Base-by-base conservation (phyloP, 2,329 filamentous ascomycete genomes). In the Rhynchosporium graminicola region DNA sequence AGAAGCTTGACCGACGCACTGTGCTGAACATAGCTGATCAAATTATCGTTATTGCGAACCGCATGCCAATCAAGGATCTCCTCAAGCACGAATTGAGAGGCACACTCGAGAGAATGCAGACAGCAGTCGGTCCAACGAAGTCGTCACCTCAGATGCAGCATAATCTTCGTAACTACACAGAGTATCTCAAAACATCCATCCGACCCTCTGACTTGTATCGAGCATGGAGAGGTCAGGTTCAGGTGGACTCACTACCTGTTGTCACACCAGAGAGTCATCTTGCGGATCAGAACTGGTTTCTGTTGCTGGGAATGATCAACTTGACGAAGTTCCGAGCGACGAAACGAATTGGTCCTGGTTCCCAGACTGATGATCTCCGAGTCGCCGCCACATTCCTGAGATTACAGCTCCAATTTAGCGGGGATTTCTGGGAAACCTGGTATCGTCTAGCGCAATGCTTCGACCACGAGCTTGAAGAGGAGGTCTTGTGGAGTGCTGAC, bases 101-200 rank as follows among this genome's bases (percentile, higher is more conserved):
- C 15, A 92, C 92, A 0, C 95, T 99, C 63, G 95, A 99, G 63
- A 92, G 93, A 69, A 91, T 99, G 77, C 93, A 98, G 74, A 87
- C 91, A 68, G 88, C 91, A 4, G 88, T 98, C 59, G 92, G 91
- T 1, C 84, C 85, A 59, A 85, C 89, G 33, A 97, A 93, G 74
- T 85, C 88, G 12, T 89, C 88, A 1, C 85, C 91, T 4, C 87
- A 92, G 65, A 88, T 96, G 76, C 83, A 88, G n/a, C 89, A 95
- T 74, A 99, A 99, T 75, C 83, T 91, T 61, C 88, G 92, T 59
- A 87, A 96, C 66, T 88, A 95, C 61, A 89, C 87, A 3, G 84
- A 90, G 33, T 95, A 90, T 71, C 80, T 98, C 56, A 94, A 91
- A 73, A 89, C 88, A 31, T 88, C 92, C 0, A 88, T 99, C 64